Conservation (phyloP, 2,329 filamentous ascomycete species). For the Trichoderma atroviride region DNA sequence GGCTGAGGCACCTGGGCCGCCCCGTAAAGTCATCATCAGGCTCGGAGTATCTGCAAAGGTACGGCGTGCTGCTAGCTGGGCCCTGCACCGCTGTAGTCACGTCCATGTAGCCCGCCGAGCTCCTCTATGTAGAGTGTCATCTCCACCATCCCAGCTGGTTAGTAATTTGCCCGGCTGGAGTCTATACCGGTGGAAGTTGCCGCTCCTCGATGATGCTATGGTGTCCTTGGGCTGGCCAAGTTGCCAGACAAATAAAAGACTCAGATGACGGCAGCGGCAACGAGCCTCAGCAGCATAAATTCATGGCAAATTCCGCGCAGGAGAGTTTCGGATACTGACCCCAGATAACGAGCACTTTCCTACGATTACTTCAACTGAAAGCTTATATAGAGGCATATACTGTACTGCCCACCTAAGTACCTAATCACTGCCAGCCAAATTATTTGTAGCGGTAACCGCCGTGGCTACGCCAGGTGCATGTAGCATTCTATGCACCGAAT, state of each 20-base stretch:
- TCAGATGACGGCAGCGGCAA: not conserved
- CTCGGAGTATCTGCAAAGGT: not conserved
- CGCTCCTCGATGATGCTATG: not conserved
- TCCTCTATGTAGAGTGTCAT: not conserved
- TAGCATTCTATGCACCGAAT: slow-evolving; percentile 2
- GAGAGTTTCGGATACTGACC: not conserved
- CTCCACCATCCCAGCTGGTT: slow-evolving; percentile 9
- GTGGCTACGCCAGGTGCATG: not conserved
- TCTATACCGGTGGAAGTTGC: not conserved
- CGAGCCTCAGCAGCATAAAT: not conserved
- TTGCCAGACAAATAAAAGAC: not conserved
- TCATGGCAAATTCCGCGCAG: not conserved
- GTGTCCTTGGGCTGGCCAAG: not conserved
- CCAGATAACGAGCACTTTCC: not conserved
- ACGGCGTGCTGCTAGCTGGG: not conserved
- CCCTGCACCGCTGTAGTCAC: not conserved
- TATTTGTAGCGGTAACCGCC: not conserved
- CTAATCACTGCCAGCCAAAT: not conserved
- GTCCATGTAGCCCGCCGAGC: not conserved
- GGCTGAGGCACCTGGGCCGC: slow-evolving; percentile 5
- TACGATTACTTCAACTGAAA: not conserved
- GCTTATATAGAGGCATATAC: not conserved
- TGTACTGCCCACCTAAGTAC: too few species aligned
- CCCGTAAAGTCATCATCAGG: slow-evolving; percentile 12
- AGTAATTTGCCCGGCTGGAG: slow-evolving; percentile 14